These are phyloP conservation scores for Albifimbria verrucaria DNA, from an alignment of 2,329 filamentous ascomycete species.

Conservation along the genomic window DNA sequence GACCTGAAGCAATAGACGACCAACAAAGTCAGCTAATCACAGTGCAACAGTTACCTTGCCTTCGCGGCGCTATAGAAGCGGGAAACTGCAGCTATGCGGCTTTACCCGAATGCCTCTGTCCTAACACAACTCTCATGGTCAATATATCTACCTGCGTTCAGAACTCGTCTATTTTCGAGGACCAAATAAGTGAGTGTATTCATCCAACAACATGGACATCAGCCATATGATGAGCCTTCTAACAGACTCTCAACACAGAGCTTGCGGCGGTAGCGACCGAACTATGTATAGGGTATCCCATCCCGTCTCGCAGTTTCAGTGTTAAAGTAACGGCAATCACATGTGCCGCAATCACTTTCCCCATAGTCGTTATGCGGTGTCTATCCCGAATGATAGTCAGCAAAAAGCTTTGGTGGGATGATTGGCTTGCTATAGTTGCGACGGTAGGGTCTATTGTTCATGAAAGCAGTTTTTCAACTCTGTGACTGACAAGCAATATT, in stretches of 20 bases:
- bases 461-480: not conserved
- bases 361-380: not conserved
- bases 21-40: not conserved
- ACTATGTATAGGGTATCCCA: not conserved
- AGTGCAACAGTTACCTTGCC: not conserved
- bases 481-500: not conserved
- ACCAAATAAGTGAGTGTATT: slow-evolving; percentile 1
- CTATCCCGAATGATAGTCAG: not conserved
- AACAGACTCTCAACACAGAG: not conserved
- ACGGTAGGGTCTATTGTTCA: not conserved
- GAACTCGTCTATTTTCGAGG: not conserved
- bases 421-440: not conserved
- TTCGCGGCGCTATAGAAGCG: not conserved
- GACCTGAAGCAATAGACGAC: not conserved
- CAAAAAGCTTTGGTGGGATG: slow-evolving; percentile 5
- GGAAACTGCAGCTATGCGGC: not conserved
- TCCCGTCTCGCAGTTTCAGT: not conserved
- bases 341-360: not conserved
- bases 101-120: not conserved
- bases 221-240: not conserved
- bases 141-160: slow-evolving; percentile 1
- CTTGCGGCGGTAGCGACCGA: not conserved
- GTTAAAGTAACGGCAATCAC: not conserved
- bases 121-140: not conserved
- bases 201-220: not conserved